Evolutionary conservation across 2,329 filamentous ascomycete species (phyloP), one percentile per base, ranked within the genome.

Genomic region (Penicillium sp.): DNA sequence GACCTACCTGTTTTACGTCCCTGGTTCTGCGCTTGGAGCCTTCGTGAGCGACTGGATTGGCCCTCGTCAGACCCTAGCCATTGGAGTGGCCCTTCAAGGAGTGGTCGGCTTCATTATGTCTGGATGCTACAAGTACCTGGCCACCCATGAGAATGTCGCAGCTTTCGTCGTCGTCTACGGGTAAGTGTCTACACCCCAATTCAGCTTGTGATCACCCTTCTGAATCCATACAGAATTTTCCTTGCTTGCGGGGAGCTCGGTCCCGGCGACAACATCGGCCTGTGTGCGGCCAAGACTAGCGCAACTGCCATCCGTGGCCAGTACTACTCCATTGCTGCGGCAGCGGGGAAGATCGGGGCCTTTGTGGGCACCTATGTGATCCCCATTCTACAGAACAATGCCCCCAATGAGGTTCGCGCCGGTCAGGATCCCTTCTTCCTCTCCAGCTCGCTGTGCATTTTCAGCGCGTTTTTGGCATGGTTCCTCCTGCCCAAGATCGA

Each of bases 361-460:
- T 95, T 95, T 54, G 80, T 94, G 7, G 90, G 90, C 7, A 87
- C 84, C 1, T 90, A 86, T 55, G 81, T 93, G 9, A 88, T 93
- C 58, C 83, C 84, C 0, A 78, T 88, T 44, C 84, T 89, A 40
- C 65, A 72, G 45, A 68, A 73, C 17, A 74, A 80, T 35, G 76
- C 76, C 0, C 81, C 72, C 39, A 71, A 76, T 37, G 65, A 67
- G 0, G 68, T 77, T 14, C 74, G 78, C 14, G 74, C 75, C 4
- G 87, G 87, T 1, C 88, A 95, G 60, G 88, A 94, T 52, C 89
- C 89, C 0, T 96, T 95, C 70, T 95, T 82, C 64, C 87, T 96
- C n/a, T 83, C 83, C 2, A 85, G 83, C 26, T 73, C 78, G 16
- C 65, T 95, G 39, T 93, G 87, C 52, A 65, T 94, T n/a, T 71